Base-by-base conservation (phyloP, 768 basidiomycete species). In the Leccinum ochraceum region DNA sequence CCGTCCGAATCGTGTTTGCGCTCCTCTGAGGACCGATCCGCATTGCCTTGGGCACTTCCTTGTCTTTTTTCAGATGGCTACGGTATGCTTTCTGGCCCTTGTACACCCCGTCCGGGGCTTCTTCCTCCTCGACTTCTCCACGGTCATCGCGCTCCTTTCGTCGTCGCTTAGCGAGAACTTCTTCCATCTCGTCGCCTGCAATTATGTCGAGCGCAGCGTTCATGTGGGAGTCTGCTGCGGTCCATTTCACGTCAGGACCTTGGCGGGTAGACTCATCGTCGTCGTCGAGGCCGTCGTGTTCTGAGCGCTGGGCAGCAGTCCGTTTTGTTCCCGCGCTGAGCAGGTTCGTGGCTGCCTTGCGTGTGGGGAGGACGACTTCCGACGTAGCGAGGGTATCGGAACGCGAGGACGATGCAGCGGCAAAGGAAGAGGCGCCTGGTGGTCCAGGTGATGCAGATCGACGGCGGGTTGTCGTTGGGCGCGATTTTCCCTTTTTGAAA, bases 21-120 rank as follows among this genome's bases (percentile, higher is more conserved):
- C 76, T 87, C 73, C 88, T 80, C 74, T 90, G 93, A 65, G 85
- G 96, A 53, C 85, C 95, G 56, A 85, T 86, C 63, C 88, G 85
- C 88, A 95, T 95, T 17, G 89, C 86, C 73, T 94, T 95, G 3
- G 94, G 90, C 9, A 94, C 73, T 70, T 94, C 91, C 68, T 89
- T 85, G 69, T 80, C 87, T 77, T 91, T 93, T 76, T 88, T 88
- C 69, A 96, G 75, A 67, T 92, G 92, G 58, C 79, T 82, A 64
- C 86, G 82, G 77, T 96, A 97, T 11, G 87, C 90, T 50, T 83
- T 86, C 72, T 91, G 85, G 2, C 96, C 96, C 55, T 82, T 85
- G 71, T 98, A 98, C 68, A 92, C 71, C 7, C 94, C 94, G 61
- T 94, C 88, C 0, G 86, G 83, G 0, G 84, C 78, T 37, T 79